Evolutionary conservation across 164 flowering plant species (phyloP).

Genomic region (Protea cynaroides): DNA sequence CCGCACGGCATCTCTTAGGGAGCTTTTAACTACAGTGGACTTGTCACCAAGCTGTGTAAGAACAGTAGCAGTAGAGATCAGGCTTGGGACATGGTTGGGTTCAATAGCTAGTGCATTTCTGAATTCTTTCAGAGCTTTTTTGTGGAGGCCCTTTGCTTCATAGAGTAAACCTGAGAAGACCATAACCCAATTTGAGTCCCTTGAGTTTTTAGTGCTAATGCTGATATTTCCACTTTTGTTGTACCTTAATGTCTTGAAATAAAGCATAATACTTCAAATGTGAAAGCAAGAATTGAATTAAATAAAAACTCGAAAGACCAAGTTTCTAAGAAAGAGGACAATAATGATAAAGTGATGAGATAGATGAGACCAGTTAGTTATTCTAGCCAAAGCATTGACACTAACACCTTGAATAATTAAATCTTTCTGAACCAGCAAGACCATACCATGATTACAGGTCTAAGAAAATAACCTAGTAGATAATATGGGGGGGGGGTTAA

Average conservation of each 20-base stretch:
- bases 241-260: neutral
- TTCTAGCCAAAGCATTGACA: too few relatives aligned
- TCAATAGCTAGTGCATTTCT: constrained; percentile 70
- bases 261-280: neutral
- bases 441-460: too few relatives aligned
- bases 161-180: constrained; percentile 50
- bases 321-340: neutral
- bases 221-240: neutral
- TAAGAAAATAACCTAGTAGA: too few relatives aligned
- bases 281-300: neutral
- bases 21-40: constrained; percentile 53
- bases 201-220: neutral
- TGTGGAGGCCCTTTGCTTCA: constrained; percentile 59
- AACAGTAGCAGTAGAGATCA: constrained; percentile 57
- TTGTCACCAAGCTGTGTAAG: constrained; percentile 43
- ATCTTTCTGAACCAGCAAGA: too few relatives aligned
- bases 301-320: neutral
- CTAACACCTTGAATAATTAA: too few relatives aligned
- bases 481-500: too few relatives aligned
- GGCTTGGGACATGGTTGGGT: constrained; percentile 67
- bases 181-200: neutral
- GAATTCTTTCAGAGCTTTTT: constrained; percentile 60
- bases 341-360: neutral
- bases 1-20: constrained; percentile 65
- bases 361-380: too few relatives aligned